Percentiles rank a stretch among this genome's conserved stretches.
These are phyloP conservation scores for Phyllosticta paracitricarpa DNA, from an alignment of 2,329 filamentous ascomycete species.

Conservation along the genomic window DNA sequence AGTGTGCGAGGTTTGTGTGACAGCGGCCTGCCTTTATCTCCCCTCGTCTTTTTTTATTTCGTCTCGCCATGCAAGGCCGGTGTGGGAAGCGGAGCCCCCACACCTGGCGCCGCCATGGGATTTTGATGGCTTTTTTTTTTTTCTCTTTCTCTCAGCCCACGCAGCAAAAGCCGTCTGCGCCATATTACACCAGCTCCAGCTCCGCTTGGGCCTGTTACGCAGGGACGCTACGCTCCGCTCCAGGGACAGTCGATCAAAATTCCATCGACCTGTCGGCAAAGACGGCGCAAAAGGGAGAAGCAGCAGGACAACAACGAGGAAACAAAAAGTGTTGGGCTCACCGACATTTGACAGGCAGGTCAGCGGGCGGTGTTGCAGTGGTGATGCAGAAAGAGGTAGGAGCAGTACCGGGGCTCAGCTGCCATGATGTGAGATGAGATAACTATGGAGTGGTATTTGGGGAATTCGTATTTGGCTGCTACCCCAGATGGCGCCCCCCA, in stretches of 20 bases:
- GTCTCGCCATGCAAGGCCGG: not conserved
- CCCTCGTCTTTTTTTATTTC: constrained; percentile 2
- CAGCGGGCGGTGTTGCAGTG: not conserved
- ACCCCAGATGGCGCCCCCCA: not conserved
- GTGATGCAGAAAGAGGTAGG: constrained; percentile 2
- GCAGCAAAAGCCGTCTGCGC: not conserved
- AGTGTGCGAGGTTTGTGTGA: not conserved
- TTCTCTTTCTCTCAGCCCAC: not conserved
- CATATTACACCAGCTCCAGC: constrained; percentile 4
- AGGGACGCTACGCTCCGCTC: not conserved
- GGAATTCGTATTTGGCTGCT: not conserved
- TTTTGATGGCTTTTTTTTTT: not conserved
- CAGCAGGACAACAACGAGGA: not conserved
- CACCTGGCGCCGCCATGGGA: not conserved
- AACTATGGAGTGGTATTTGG: not conserved
- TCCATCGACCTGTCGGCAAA: not conserved
- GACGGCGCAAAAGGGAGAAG: not conserved
- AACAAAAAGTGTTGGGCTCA: not conserved
- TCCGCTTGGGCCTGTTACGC: constrained; percentile 7
- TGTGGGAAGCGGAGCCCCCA: not conserved
- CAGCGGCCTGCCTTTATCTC: not conserved
- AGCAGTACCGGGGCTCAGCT: constrained; percentile 6
- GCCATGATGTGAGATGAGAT: not conserved
- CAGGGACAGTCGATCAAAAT: constrained; percentile 6
- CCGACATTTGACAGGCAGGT: constrained; percentile 3